Evolutionary conservation across 2,329 filamentous ascomycete species (phyloP).

Genomic region (Paraphaeosphaeria sporulosa): DNA sequence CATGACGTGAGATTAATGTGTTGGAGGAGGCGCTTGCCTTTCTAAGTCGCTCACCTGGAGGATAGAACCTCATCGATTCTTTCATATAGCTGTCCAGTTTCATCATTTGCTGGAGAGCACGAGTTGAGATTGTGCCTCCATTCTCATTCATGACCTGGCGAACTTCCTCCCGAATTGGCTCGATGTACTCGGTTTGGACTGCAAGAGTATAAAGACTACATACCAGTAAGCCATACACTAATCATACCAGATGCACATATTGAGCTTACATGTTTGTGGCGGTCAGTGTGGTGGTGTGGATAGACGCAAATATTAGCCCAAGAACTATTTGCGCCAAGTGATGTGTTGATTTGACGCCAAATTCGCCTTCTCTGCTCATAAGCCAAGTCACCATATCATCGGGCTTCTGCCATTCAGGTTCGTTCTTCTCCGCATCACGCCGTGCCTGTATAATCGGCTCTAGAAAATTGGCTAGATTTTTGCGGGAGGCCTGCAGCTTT

Average conservation of each 20-base stretch:
- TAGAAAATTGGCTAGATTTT: slow-evolving; percentile 23
- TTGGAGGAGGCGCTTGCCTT: not conserved
- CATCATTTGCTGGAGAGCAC: slow-evolving; percentile 43
- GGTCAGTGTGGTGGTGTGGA: slow-evolving; percentile 41
- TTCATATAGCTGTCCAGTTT: slow-evolving; percentile 50
- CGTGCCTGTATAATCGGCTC: slow-evolving; percentile 37
- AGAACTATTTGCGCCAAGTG: slow-evolving; percentile 29
- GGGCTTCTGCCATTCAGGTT: slow-evolving; percentile 41
- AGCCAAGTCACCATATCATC: slow-evolving; percentile 51
- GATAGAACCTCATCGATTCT: slow-evolving; percentile 38
- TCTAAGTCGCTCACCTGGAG: slow-evolving; percentile 10
- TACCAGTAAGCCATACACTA: not conserved
- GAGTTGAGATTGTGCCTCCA: slow-evolving; percentile 36
- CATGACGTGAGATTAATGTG: not conserved
- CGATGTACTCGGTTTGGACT: slow-evolving; percentile 50
- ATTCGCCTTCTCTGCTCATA: slow-evolving; percentile 31
- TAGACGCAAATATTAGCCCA: slow-evolving; percentile 38
- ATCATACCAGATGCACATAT: not conserved
- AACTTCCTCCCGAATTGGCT: slow-evolving; percentile 53
- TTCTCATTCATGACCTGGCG: slow-evolving; percentile 48
- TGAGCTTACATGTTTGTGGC: slow-evolving; percentile 29
- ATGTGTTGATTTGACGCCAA: slow-evolving; percentile 16
- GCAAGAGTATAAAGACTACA: slow-evolving; percentile 41
- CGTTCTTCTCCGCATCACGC: slow-evolving; percentile 29
- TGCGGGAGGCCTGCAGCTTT: slow-evolving; percentile 28